Evolutionary conservation across 176 grass and related monocot species (phyloP), one percentile per base, ranked within the genome.

Genomic region (Olyra latifolia): DNA sequence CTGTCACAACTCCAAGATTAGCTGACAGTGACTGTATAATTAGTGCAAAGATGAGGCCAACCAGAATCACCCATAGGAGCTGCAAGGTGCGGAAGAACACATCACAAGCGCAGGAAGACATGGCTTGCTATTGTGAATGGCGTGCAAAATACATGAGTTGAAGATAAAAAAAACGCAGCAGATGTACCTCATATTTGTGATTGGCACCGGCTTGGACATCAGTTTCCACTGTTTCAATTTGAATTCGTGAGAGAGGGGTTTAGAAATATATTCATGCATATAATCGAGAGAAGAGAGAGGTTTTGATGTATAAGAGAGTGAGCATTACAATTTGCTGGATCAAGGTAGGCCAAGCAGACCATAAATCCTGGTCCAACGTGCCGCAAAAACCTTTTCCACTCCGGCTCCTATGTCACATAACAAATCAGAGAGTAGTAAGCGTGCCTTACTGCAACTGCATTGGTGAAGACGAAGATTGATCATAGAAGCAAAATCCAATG

Each of bases 311-410:
- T n/a, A n/a, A 42, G n/a, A 74, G 23, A 73, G 17, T 69, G 24
- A 69, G 1, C 23, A 55, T 60, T 91, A 97, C 91, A 84, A 57
- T 97, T 97, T 15, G 88, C 94, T 3, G 94, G 94, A 78, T 97
- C 94, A 77, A 97, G 79, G 79, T 97, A 93, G 62, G 91, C 94
- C 53, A 97, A 43, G 42, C 86, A 97, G 16, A 97, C 91, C 59
- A 97, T 90, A 72, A 97, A 93, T 8, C 91, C 94, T 41, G 89
- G 94, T 45, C 91, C 94, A 78, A 93, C 89, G 72, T 97, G 94
- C 14, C 74, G 41, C 27, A 93, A 29, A 29, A 97, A 93, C 53
- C 62, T 77, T 82, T 78, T 89, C 91, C 94, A 97, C 86, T 84
- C 65, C 22, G 87, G 55, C 19, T 81, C 89, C 91, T 97, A 76